Evolutionary conservation across 192 early-diverging fungal genomes (phyloP).

Genomic region (Coemansia sp.): DNA sequence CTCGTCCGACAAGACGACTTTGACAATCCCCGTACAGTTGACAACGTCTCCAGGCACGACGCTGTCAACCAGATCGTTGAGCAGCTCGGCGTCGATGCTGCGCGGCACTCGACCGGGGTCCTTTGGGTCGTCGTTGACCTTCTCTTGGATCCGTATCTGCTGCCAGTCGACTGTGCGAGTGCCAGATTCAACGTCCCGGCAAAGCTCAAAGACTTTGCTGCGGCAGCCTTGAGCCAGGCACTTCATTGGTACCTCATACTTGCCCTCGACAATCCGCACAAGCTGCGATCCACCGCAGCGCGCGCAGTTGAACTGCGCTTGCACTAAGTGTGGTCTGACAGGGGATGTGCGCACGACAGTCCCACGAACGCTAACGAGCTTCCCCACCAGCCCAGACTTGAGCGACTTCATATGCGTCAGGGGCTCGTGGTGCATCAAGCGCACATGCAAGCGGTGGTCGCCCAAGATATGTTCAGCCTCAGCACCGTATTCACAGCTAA

Average conservation of each 20-base stretch:
- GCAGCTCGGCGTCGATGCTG: constrained; percentile 77
- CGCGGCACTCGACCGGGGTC: constrained; percentile 75
- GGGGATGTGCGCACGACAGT: constrained; percentile 79
- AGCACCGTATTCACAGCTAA: constrained; percentile 49
- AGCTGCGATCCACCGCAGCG: constrained; percentile 61
- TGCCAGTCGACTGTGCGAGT: constrained; percentile 78
- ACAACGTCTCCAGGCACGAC: constrained; percentile 87
- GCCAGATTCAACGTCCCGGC: constrained; percentile 51
- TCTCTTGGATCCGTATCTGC: constrained; percentile 81
- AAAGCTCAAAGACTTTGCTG: constrained; percentile 64
- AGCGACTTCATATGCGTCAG: constrained; percentile 69
- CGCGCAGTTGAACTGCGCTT: constrained; percentile 68
- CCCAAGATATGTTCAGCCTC: constrained; percentile 45
- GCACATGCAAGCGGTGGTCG: constrained; percentile 52
- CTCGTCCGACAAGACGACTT: constrained; percentile 66
- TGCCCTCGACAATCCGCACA: constrained; percentile 67
- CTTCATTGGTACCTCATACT: constrained; percentile 61
- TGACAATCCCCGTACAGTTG: constrained; percentile 72
- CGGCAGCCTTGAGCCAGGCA: constrained; percentile 70
- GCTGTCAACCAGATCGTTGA: constrained; percentile 73
- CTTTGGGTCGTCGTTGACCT: constrained; percentile 69
- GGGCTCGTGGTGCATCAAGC: constrained; percentile 56
- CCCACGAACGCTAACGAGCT: constrained; percentile 71
- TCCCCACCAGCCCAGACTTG: constrained; percentile 75
- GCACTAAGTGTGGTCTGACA: constrained; percentile 67